A percentile compares a stretch with the other conserved stretches of the same genome.
Evolutionary conservation across 2,329 filamentous ascomycete genomes (phyloP).

Genomic region (Berkeleyomyces basicola): DNA sequence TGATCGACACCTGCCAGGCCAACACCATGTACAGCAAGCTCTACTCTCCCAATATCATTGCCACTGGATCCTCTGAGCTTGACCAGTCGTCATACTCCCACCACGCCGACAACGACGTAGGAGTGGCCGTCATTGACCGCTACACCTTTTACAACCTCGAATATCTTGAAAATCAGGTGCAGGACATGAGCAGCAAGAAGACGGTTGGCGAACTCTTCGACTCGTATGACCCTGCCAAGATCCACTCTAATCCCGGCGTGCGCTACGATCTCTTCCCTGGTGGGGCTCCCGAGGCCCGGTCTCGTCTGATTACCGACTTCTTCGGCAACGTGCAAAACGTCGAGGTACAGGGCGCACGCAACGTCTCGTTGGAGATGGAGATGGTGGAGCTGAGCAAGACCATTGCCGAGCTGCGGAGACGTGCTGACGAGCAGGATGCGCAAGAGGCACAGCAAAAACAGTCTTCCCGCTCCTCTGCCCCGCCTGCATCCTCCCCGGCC

Average conservation of each 20-base stretch:
- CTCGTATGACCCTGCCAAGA: slow-evolving; percentile 87
- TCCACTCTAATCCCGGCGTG: slow-evolving; percentile 81
- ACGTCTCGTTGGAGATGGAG: slow-evolving; percentile 50
- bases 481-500: not conserved
- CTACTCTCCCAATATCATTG: slow-evolving; percentile 95
- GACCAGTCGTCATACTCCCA: slow-evolving; percentile 96
- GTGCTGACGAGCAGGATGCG: slow-evolving; percentile 30
- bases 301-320: slow-evolving; percentile 82
- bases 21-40: slow-evolving; percentile 99
- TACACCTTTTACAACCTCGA: slow-evolving; percentile 99
- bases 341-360: slow-evolving; percentile 56
- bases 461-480: not conserved
- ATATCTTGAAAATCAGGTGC: slow-evolving; percentile 81
- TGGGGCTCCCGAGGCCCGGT: slow-evolving; percentile 58
- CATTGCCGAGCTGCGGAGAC: slow-evolving; percentile 37
- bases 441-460: slow-evolving; percentile 15
- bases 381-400: slow-evolving; percentile 57
- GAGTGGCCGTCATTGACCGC: slow-evolving; percentile 92
- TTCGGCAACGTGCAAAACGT: slow-evolving; percentile 98
- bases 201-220: slow-evolving; percentile 90
- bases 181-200: slow-evolving; percentile 70
- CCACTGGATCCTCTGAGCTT: slow-evolving; percentile 88
- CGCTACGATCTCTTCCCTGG: slow-evolving; percentile 90
- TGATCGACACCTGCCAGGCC: slow-evolving; percentile 99
- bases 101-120: slow-evolving; percentile 94